Evolutionary conservation across 1,284 basidiomycete species (phyloP), one percentile per base, ranked within the genome.

Genomic region (Coniferiporia sulphurascens): DNA sequence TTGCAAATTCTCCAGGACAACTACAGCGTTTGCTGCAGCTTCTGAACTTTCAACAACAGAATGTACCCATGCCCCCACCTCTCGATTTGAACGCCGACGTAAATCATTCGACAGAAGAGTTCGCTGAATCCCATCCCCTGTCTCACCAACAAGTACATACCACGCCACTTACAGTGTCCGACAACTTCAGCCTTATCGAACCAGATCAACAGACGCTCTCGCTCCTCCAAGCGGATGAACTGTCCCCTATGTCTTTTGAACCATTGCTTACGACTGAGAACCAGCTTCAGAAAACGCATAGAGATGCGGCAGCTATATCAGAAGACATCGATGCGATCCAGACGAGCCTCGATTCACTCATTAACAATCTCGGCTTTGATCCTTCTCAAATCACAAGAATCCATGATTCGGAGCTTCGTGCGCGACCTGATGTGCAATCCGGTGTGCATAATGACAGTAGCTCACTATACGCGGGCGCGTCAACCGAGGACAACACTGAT

Each of bases 311-410:
- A 27, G 86, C 85, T 60, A 87, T 93, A 51, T 83, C 86, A 56
- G 77, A 78, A 49, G 88, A 92, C 59, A 87, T 93, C 32, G 84
- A 88, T 62, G 79, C 82, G 48, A 73, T 94, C 56, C 85, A 90
- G 65, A 78, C 76, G 41, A 86, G 82, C 63, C 87, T 95, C 63
- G 83, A 91, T 61, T 81, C 82, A 10, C 77, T 94, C 43, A 87
- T 93, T 49, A 78, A 86, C 66, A 81, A 80, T 56, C 79, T 90
- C 59, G 89, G 89, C 1, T 73, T 91, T 43, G 86, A 87, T 63
- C 77, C 83, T 1, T 59, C 61, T 3, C 57, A 74, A 15, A 66
- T 82, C 21, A 69, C 72, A 4, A 48, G 62, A 10, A 54, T 68
- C 1, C 35, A 65, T 1, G 67, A 68, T 35, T 56, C 53, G 36